Percentiles rank a stretch among this genome's conserved stretches.
Evolutionary conservation across 805 yeast species (phyloP).

Genomic region (Candida tammaniensis): DNA sequence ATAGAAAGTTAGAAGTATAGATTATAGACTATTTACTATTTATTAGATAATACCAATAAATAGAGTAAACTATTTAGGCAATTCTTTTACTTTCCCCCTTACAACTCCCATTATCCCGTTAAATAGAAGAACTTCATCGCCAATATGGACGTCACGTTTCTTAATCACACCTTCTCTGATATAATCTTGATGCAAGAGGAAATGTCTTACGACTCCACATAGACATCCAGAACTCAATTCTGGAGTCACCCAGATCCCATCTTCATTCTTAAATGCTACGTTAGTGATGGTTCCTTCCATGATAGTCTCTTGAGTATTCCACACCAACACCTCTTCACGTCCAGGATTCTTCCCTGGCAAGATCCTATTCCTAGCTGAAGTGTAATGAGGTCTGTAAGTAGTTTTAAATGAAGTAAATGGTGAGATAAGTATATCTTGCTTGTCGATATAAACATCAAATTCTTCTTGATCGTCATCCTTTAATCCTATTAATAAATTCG

Average conservation of each 20-base stretch:
- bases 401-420: conserved; percentile 87
- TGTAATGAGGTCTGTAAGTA: conserved; percentile 64
- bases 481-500: conserved; percentile 31
- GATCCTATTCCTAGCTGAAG: conserved; percentile 53
- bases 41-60: too few relatives aligned
- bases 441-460: conserved; percentile 56
- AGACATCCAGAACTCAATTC: conserved; percentile 74
- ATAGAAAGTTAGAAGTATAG: conserved; percentile 23
- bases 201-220: conserved; percentile 77
- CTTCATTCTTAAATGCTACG: conserved; percentile 56
- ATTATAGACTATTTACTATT: too few relatives aligned
- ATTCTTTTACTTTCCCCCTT: conserved; percentile 38
- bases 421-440: conserved; percentile 50
- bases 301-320: conserved; percentile 54
- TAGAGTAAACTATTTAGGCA: neutral
- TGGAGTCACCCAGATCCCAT: conserved; percentile 73
- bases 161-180: conserved; percentile 53
- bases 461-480: conserved; percentile 9
- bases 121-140: conserved; percentile 69
- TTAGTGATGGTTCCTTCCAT: conserved; percentile 84
- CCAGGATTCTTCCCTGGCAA: conserved; percentile 37
- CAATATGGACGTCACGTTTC: conserved; percentile 49
- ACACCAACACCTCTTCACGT: conserved; percentile 67
- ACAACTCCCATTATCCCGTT: conserved; percentile 84
- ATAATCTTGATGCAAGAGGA: conserved; percentile 51